Conservation (phyloP, 441 rosid species). For the Bocquillonia castaneifolia region DNA sequence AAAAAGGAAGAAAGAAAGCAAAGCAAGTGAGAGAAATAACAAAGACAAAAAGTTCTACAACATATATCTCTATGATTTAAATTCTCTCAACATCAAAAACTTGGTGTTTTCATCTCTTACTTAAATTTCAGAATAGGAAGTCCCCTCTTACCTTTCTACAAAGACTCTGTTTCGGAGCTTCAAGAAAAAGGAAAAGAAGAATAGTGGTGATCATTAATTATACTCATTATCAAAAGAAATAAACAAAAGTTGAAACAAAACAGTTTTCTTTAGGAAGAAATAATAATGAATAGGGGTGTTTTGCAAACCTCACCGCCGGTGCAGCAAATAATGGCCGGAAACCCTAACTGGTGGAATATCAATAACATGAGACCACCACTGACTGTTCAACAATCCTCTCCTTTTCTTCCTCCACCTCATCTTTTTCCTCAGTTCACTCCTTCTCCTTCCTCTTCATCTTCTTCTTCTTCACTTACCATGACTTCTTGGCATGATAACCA, state of each 20-base stretch:
- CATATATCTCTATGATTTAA: slow-evolving; percentile 48
- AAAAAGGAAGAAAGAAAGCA: slow-evolving; percentile 23
- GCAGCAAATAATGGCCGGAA: slow-evolving; percentile 79
- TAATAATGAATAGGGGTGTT: slow-evolving; percentile 68
- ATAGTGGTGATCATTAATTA: slow-evolving; percentile 18
- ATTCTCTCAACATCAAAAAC: slow-evolving; percentile 32
- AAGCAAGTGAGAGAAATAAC: slow-evolving; percentile 23
- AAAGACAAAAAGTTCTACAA: slow-evolving; percentile 41
- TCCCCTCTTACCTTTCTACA: slow-evolving; percentile 49
- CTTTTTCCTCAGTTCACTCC: slow-evolving; percentile 39
- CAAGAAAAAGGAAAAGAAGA: slow-evolving; percentile 19
- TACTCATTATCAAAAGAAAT: not conserved
- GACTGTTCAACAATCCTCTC: slow-evolving; percentile 30
- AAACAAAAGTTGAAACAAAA: slow-evolving; percentile 12
- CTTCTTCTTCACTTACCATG: slow-evolving; percentile 38
- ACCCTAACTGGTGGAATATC: slow-evolving; percentile 75
- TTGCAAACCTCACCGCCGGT: slow-evolving; percentile 79
- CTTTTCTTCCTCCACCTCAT: slow-evolving; percentile 39
- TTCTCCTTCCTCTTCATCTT: slow-evolving; percentile 44
- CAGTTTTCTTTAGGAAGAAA: not conserved
- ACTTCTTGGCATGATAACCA: slow-evolving; percentile 55
- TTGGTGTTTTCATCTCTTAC: slow-evolving; percentile 14
- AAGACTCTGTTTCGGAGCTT: slow-evolving; percentile 39
- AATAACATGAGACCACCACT: slow-evolving; percentile 55
- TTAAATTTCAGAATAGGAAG: slow-evolving; percentile 37